Conservation (phyloP, 352 stramenopile species). For the Phytophthora fragariae region DNA sequence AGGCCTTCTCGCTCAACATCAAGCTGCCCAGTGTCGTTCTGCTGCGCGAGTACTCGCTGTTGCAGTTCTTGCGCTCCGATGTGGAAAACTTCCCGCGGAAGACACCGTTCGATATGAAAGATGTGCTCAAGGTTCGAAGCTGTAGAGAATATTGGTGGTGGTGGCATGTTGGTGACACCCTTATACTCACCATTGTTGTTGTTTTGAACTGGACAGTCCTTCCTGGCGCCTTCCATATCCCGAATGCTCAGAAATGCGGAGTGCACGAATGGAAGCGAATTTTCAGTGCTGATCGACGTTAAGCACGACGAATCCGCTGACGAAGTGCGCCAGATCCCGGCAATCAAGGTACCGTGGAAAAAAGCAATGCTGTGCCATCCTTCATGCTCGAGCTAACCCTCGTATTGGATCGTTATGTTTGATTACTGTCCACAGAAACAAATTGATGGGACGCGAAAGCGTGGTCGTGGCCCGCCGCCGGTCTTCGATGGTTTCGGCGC, state of each 20-base stretch:
- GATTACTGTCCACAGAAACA: constrained; percentile 50
- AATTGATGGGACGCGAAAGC: constrained; percentile 71
- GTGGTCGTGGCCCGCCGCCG: constrained; percentile 61
- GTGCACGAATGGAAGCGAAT: constrained; percentile 69
- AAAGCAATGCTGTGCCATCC: background rate
- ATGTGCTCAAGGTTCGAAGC: constrained; percentile 72
- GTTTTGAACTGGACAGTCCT: constrained; percentile 34
- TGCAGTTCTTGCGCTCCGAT: constrained; percentile 57
- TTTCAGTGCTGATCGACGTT: constrained; percentile 74
- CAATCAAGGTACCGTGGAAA: constrained; percentile 59
- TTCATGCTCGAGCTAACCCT: background rate
- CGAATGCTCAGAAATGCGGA: constrained; percentile 52
- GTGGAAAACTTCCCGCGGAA: constrained; percentile 46
- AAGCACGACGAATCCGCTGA: constrained; percentile 72
- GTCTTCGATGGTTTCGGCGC: constrained; percentile 84
- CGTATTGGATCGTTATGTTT: background rate
- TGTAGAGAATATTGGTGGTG: background rate
- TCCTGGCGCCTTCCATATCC: constrained; percentile 58
- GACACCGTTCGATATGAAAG: constrained; percentile 73
- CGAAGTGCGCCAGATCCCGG: constrained; percentile 81
- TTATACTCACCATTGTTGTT: constrained; percentile 15
- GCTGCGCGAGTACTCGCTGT: constrained; percentile 79
- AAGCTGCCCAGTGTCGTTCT: constrained; percentile 83
- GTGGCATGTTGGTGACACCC: background rate
- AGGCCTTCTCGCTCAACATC: constrained; percentile 80